Conservation (phyloP, 371 early-diverging fungal genomes). For the Syncephalastrum monosporum region DNA sequence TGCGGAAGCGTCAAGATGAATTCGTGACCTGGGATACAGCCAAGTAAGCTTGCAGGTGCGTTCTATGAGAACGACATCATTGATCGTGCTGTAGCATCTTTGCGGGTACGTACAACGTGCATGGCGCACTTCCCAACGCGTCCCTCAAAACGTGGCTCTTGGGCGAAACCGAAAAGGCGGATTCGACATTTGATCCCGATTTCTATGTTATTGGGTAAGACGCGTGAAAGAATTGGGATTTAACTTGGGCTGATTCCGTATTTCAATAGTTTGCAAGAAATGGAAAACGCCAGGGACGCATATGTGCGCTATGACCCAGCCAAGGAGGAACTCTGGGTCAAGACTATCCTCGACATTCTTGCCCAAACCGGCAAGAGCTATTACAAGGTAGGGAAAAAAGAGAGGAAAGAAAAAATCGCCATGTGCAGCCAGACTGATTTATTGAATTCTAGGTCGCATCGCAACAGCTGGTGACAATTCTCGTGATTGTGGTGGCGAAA, state of each 20-base stretch:
- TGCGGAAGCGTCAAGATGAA: slow-evolving; percentile 51
- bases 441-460: slow-evolving; percentile 51
- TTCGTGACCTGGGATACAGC: slow-evolving; percentile 49
- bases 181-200: slow-evolving; percentile 55
- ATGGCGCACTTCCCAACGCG: slow-evolving; percentile 67
- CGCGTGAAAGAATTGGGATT: too few species aligned
- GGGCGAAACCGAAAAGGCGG: slow-evolving; percentile 26
- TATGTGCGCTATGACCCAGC: slow-evolving; percentile 75
- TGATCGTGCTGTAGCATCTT: slow-evolving; percentile 51
- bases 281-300: slow-evolving; percentile 85
- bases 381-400: slow-evolving; percentile 41
- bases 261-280: slow-evolving; percentile 77
- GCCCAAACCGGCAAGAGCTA: slow-evolving; percentile 48
- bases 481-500: slow-evolving; percentile 79
- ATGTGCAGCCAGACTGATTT: not conserved
- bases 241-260: not conserved
- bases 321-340: slow-evolving; percentile 80
- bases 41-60: slow-evolving; percentile 31
- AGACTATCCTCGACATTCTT: slow-evolving; percentile 68
- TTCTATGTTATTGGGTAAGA: slow-evolving; percentile 74
- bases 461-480: slow-evolving; percentile 83
- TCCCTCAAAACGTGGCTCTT: slow-evolving; percentile 69
- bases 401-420: not conserved
- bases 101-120: slow-evolving; percentile 93
- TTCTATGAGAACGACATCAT: not conserved